A percentile compares a stretch with the other conserved stretches of the same genome.
These are phyloP conservation scores for Cryptococcus jaspeensis DNA, from an alignment of 1,284 basidiomycete species.

Conservation along the genomic window DNA sequence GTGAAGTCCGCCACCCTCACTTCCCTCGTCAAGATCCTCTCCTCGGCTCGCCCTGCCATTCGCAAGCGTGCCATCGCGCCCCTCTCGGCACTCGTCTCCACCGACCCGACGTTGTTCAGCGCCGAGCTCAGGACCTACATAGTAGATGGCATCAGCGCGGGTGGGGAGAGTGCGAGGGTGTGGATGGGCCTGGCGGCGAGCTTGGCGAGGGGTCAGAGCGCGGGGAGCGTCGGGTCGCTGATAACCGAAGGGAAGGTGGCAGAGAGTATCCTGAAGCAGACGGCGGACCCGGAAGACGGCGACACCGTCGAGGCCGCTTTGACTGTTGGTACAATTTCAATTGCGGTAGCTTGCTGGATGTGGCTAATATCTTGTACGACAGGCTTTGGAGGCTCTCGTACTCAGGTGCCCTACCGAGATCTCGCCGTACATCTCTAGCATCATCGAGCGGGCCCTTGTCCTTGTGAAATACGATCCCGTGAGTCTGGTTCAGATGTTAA, in stretches of 20 bases:
- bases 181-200: slow-evolving; percentile 38
- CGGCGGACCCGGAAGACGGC: slow-evolving; percentile 32
- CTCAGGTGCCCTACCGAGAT: slow-evolving; percentile 80
- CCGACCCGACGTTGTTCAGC: slow-evolving; percentile 33
- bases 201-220: slow-evolving; percentile 36
- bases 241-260: slow-evolving; percentile 34
- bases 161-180: slow-evolving; percentile 29
- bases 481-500: too few relatives aligned
- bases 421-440: slow-evolving; percentile 66
- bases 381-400: slow-evolving; percentile 81
- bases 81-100: slow-evolving; percentile 51
- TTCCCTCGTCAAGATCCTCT: slow-evolving; percentile 72
- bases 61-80: slow-evolving; percentile 87
- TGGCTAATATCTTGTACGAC: not conserved
- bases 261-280: slow-evolving; percentile 29
- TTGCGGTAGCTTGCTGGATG: not conserved
- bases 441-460: slow-evolving; percentile 68
- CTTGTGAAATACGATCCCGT: slow-evolving; percentile 94
- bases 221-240: slow-evolving; percentile 28
- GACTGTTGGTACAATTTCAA: slow-evolving; percentile 18
- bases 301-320: slow-evolving; percentile 47
- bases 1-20: slow-evolving; percentile 62
- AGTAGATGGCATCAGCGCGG: slow-evolving; percentile 23
- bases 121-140: slow-evolving; percentile 26
- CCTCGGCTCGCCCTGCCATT: slow-evolving; percentile 74